Evolutionary conservation across 345 rosid species (phyloP), one percentile per base, ranked within the genome.

Genomic region (Viola odorata): DNA sequence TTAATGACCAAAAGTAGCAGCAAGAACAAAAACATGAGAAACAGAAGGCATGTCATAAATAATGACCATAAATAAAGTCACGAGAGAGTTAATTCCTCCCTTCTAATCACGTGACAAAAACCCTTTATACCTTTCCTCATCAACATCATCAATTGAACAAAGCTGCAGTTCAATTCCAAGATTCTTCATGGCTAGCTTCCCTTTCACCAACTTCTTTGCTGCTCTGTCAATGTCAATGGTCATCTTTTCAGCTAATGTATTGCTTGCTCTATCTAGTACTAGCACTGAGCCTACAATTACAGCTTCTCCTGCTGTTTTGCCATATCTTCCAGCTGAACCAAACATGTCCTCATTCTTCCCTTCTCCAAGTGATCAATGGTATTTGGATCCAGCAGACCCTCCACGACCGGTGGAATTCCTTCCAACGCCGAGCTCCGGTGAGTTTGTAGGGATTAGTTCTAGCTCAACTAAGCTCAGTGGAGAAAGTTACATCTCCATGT

Each of bases 281-380:
- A 23, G 32, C 2, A 23, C 32, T 23, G 82, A 81, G 53, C 77
- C 81, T 37, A 68, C 80, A 11, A 72, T 79, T 61, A 58, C 75
- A 50, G 84, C 91, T 67, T 81, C 88, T 65, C 88, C 95, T 0
- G 76, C 82, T 57, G 81, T 77, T 64, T 63, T 76, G 41, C 88
- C 95, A 5, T 69, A 79, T 36, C 70, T 60, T 8, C 32, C 32
- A 47, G 78, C 54, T 72, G 72, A 85, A 55, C 84, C 86, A 1
- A 72, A 78, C 55, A 81, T 78, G 84, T 84, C 88, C n/a, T 75
- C 88, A 0, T 87, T 87, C 56, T 87, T 87, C 72, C 91, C 95
- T 64, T 57, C 91, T 50, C 50, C 50, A 11, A 54, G 53, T n/a
- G 56, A 69, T 17, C 48, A 69, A 41, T 62, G 70, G 78, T 69